Evolutionary conservation across 2,329 filamentous ascomycete genomes (phyloP).

Genomic region (Cladophialophora immunda): DNA sequence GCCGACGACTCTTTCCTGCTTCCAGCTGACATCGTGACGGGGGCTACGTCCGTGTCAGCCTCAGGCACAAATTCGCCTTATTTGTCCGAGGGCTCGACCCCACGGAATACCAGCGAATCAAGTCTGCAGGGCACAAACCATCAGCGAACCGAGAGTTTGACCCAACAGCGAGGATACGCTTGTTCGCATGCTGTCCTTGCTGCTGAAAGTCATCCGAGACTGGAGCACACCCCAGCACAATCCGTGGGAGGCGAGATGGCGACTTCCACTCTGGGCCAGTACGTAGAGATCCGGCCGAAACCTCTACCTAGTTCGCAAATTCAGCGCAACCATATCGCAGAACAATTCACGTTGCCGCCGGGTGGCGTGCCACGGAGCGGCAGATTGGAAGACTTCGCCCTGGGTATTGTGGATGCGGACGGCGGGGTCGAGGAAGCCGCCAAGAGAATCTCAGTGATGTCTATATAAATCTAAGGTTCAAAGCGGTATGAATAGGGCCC

Average conservation of each 20-base stretch:
- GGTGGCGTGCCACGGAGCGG: background rate
- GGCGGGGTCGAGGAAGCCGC: slow-evolving; percentile 8
- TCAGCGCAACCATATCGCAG: background rate
- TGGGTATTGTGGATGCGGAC: slow-evolving; percentile 6
- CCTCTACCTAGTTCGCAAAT: background rate
- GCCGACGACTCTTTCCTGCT: background rate
- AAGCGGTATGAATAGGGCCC: no score
- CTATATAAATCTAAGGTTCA: background rate
- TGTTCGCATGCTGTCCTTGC: background rate
- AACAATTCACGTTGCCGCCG: background rate
- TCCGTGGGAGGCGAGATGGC: background rate
- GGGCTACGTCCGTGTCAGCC: background rate
- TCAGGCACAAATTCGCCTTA: background rate
- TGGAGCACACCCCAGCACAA: background rate
- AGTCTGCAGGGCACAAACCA: background rate
- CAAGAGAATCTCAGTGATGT: background rate
- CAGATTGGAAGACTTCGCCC: slow-evolving; percentile 11
- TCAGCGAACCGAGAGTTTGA: background rate
- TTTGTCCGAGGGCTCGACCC: background rate
- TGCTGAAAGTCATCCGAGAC: background rate
- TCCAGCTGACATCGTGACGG: background rate
- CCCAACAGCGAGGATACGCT: background rate
- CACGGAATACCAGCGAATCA: background rate
- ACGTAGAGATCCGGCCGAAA: background rate
- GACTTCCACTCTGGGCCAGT: background rate